Base-by-base conservation (phyloP, 2,329 filamentous ascomycete genomes). In the Zymoseptoria passerinii region DNA sequence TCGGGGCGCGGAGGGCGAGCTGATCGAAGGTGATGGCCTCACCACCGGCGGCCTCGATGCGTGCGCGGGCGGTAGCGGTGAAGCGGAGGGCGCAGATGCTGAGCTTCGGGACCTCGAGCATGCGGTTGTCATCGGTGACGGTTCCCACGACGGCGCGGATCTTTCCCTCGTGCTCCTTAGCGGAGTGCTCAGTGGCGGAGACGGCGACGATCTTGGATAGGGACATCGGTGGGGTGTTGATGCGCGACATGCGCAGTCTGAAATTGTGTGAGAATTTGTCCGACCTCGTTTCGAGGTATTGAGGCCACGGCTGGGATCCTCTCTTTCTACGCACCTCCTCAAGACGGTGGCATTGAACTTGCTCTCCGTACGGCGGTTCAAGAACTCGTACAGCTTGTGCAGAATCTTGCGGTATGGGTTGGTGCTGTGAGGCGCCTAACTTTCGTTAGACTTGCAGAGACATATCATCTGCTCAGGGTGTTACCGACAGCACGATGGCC, bases 321-420 rank as follows among this genome's bases (percentile, higher is more conserved):
- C 52, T 53, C 62, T 62, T 40, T 63, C 58, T 52, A 64, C 63
- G 54, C 58, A 65, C 63, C 63, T 65, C 63, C 92, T 91, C 73
- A 99, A 89, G 75, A 99, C 86, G 73, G 94, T 89, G 84, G 96
- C 95, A 89, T 99, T 99, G 89, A 99, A 99, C 81, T 84, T 85
- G 68, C 90, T 85, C 78, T 97, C 94, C 76, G 94, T 99, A 76
- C 94, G 92, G 81, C 70, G 70, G 66, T 67, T 60, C 58, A 72
- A 66, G 67, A 73, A 72, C 50, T 52, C 64, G 64, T 68, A 71
- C 64, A 67, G 55, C 63, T 68, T 67, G 65, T 66, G 92, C 77
- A 97, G 83, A 60, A 66, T 59, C 55, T 64, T 63, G 58, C 54
- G 67, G 67, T 73, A 73, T 53, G 70, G 70, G 67, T 74, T 73